A percentile compares a stretch with the other conserved stretches of the same genome.
phyloP scores from a whole-genome alignment of 2,329 filamentous ascomycete genomes.

The Neonectria ditissima region DNA sequence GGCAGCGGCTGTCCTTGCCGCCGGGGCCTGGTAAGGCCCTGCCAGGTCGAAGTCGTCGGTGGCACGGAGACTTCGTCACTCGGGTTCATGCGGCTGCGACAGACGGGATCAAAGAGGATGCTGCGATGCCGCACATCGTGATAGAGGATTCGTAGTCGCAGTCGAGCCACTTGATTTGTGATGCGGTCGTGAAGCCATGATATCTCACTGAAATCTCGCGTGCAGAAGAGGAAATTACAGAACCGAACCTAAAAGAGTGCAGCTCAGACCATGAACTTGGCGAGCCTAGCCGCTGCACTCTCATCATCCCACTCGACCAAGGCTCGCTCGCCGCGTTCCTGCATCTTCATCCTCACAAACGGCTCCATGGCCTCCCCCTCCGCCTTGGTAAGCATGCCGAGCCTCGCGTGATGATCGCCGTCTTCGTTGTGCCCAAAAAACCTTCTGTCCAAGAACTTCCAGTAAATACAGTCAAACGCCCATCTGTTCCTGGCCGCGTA shows the following conservation, averaged over 20 bases:
- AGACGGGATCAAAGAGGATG: too few relatives aligned
- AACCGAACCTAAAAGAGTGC: not conserved
- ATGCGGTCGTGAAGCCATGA: not conserved
- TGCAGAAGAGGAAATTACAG: not conserved
- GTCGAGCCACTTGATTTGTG: not conserved
- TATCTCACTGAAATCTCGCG: not conserved
- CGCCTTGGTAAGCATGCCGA: slow-evolving; percentile 34
- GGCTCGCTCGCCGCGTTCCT: slow-evolving; percentile 13
- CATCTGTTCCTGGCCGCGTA: slow-evolving; percentile 53
- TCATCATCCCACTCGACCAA: slow-evolving; percentile 29
- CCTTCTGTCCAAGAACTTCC: slow-evolving; percentile 50
- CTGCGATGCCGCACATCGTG: too few relatives aligned
- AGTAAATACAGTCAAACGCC: slow-evolving; percentile 53
- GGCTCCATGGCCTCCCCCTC: slow-evolving; percentile 40
- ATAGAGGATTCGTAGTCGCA: too few relatives aligned
- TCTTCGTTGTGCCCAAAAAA: slow-evolving; percentile 44
- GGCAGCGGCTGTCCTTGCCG: too few relatives aligned
- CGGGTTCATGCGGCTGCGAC: too few relatives aligned
- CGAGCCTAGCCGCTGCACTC: slow-evolving; percentile 10
- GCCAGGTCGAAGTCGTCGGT: too few relatives aligned
- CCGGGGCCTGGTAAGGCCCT: too few relatives aligned
- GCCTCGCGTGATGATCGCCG: slow-evolving; percentile 33
- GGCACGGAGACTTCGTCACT: too few relatives aligned
- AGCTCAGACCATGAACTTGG: slow-evolving; percentile 5
- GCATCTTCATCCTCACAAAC: slow-evolving; percentile 38